These are phyloP conservation scores for Jatropha podagrica DNA, from an alignment of 441 rosid species.

Conservation along the genomic window DNA sequence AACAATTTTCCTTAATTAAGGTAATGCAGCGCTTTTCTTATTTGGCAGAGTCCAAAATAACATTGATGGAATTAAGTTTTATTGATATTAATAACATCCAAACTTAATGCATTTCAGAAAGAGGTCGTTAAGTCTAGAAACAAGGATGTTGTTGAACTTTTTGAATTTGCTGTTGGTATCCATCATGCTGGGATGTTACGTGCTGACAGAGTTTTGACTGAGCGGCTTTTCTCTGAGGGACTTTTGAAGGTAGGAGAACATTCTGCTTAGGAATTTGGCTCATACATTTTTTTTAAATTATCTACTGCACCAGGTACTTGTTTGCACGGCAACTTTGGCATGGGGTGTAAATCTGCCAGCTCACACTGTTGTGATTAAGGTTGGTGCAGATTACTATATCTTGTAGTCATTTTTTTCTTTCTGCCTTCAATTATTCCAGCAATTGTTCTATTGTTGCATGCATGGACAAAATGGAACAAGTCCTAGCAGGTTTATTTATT, in stretches of 20 bases:
- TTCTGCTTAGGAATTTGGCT: slow-evolving; percentile 25
- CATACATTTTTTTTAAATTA: slow-evolving; percentile 18
- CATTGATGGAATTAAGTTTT: background rate
- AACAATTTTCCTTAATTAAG: slow-evolving; percentile 68
- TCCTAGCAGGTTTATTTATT: background rate
- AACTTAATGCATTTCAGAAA: slow-evolving; percentile 52
- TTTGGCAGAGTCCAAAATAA: background rate
- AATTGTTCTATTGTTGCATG: background rate
- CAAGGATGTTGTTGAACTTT: slow-evolving; percentile 85
- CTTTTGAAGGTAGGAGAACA: slow-evolving; percentile 68
- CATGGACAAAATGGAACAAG: slow-evolving; percentile 5
- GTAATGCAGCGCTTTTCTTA: slow-evolving; percentile 31
- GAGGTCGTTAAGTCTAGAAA: slow-evolving; percentile 96
- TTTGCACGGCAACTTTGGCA: slow-evolving; percentile 98
- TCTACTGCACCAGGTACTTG: slow-evolving; percentile 71
- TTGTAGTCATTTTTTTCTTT: background rate
- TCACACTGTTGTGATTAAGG: slow-evolving; percentile 98
- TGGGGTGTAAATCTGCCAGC: slow-evolving; percentile 99
- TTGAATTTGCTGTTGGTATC: slow-evolving; percentile 77
- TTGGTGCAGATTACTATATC: slow-evolving; percentile 29
- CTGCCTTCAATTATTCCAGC: background rate
- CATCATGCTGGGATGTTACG: slow-evolving; percentile 99
- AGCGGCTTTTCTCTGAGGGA: slow-evolving; percentile 89
- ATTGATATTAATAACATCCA: slow-evolving; percentile 16
- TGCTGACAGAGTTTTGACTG: slow-evolving; percentile 93